A percentile compares a stretch with the other conserved stretches of the same genome.
phyloP scores from a whole-genome alignment of 306 rosid species.

The Abrus precatorius region DNA sequence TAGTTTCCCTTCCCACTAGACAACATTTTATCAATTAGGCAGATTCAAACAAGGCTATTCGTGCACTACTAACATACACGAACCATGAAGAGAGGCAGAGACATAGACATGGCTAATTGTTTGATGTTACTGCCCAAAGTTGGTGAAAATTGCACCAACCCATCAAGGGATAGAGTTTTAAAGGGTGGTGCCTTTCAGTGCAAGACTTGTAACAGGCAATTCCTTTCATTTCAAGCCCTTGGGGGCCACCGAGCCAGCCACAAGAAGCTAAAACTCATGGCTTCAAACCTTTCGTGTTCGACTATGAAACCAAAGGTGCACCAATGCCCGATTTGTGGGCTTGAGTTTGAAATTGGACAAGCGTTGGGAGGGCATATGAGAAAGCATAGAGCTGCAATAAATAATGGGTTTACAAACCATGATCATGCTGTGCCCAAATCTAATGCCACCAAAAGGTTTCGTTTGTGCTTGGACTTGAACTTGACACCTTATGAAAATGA shows the following conservation, averaged over 20 bases:
- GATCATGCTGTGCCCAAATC: slow-evolving; percentile 32
- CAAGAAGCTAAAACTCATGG: slow-evolving; percentile 56
- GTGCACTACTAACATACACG: too few relatives aligned
- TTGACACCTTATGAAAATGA: slow-evolving; percentile 57
- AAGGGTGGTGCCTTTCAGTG: slow-evolving; percentile 54
- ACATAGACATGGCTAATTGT: slow-evolving; percentile 50
- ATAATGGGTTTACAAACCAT: background rate
- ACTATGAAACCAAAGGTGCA: slow-evolving; percentile 57
- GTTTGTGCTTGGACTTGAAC: slow-evolving; percentile 60
- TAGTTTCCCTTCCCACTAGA: too few relatives aligned
- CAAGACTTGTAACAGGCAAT: slow-evolving; percentile 69
- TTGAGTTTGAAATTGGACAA: slow-evolving; percentile 68
- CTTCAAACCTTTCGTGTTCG: background rate
- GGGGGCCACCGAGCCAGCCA: slow-evolving; percentile 90
- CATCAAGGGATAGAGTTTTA: background rate
- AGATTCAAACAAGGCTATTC: too few relatives aligned
- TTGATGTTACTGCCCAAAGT: slow-evolving; percentile 58
- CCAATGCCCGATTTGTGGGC: slow-evolving; percentile 69
- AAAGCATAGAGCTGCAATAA: slow-evolving; percentile 54
- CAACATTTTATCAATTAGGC: too few relatives aligned
- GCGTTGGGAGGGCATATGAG: slow-evolving; percentile 91
- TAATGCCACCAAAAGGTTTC: slow-evolving; percentile 39
- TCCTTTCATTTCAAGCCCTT: slow-evolving; percentile 74
- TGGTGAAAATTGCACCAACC: background rate
- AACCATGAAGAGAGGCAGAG: slow-evolving; percentile 63